Evolutionary conservation across 352 stramenopile species (phyloP).

Genomic region (Blastocystis sp.): DNA sequence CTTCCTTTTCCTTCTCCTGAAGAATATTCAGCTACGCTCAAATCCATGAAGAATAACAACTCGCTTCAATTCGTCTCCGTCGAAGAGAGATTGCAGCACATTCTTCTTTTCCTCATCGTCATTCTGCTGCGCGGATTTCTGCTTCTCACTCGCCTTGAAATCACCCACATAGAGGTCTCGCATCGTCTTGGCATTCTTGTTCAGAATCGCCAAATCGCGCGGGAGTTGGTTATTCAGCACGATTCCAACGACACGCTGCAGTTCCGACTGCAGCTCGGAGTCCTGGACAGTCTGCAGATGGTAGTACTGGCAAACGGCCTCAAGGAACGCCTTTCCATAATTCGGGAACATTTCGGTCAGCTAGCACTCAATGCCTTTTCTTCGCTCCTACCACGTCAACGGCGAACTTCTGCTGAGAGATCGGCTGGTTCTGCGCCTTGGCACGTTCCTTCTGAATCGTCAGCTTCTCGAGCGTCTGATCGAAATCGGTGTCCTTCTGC

Average conservation of each 20-base stretch:
- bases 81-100: slow-evolving; percentile 43
- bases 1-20: slow-evolving; percentile 49
- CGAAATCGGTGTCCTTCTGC: slow-evolving; percentile 50
- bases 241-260: slow-evolving; percentile 24
- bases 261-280: neutral
- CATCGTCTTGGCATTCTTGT: slow-evolving; percentile 25
- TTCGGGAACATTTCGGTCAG: slow-evolving; percentile 45
- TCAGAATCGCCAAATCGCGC: slow-evolving; percentile 21
- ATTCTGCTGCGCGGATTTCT: neutral
- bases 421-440: slow-evolving; percentile 9
- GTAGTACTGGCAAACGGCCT: slow-evolving; percentile 39
- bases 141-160: neutral
- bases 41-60: neutral
- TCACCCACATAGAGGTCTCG: slow-evolving; percentile 41
- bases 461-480: slow-evolving; percentile 13
- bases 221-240: slow-evolving; percentile 38
- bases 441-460: slow-evolving; percentile 13
- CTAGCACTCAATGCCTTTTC: neutral
- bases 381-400: neutral
- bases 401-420: slow-evolving; percentile 35
- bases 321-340: slow-evolving; percentile 44
- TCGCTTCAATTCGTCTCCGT: neutral
- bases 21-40: neutral
- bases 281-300: slow-evolving; percentile 18
- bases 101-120: neutral